These are phyloP conservation scores for Apiospora saccharicola DNA, from an alignment of 2,329 filamentous ascomycete species.

Conservation along the genomic window DNA sequence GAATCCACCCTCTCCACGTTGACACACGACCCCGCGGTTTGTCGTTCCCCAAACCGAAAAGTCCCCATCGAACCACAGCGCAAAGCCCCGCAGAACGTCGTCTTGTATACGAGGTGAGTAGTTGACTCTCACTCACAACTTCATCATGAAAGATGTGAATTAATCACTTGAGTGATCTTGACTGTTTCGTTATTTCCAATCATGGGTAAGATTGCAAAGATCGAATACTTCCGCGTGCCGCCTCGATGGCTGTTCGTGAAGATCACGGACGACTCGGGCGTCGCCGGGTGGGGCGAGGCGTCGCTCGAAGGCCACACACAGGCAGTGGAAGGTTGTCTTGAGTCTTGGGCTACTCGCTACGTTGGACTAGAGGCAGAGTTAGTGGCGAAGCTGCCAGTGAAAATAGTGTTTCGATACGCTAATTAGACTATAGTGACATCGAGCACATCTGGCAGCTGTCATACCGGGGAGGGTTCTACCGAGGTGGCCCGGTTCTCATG, in stretches of 20 bases:
- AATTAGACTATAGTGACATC: slow-evolving; percentile 63
- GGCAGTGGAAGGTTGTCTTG: slow-evolving; percentile 76
- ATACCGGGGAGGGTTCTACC: slow-evolving; percentile 77
- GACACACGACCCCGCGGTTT: slow-evolving; percentile 16
- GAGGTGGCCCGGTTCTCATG: slow-evolving; percentile 83
- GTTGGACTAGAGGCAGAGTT: slow-evolving; percentile 76
- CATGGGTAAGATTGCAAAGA: slow-evolving; percentile 69
- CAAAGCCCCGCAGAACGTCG: neutral
- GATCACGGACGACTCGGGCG: slow-evolving; percentile 70
- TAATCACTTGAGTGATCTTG: neutral
- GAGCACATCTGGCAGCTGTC: slow-evolving; percentile 82
- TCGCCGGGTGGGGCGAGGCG: slow-evolving; percentile 77
- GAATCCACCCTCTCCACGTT: slow-evolving; percentile 13
- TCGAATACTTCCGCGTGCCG: slow-evolving; percentile 78
- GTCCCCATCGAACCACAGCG: slow-evolving; percentile 12
- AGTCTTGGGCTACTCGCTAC: slow-evolving; percentile 69
- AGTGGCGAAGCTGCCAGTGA: slow-evolving; percentile 30
- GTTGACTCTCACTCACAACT: neutral
- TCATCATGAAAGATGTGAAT: neutral
- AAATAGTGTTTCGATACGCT: neutral
- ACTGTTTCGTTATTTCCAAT: neutral
- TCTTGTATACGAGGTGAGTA: neutral
- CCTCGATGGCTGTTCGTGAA: slow-evolving; percentile 83
- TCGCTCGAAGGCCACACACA: slow-evolving; percentile 77
- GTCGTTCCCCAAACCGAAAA: slow-evolving; percentile 7